A percentile compares a stretch with the other conserved stretches of the same genome.
These are phyloP conservation scores for Neofusicoccum ribis DNA, from an alignment of 2,329 filamentous ascomycete genomes.

Conservation along the genomic window DNA sequence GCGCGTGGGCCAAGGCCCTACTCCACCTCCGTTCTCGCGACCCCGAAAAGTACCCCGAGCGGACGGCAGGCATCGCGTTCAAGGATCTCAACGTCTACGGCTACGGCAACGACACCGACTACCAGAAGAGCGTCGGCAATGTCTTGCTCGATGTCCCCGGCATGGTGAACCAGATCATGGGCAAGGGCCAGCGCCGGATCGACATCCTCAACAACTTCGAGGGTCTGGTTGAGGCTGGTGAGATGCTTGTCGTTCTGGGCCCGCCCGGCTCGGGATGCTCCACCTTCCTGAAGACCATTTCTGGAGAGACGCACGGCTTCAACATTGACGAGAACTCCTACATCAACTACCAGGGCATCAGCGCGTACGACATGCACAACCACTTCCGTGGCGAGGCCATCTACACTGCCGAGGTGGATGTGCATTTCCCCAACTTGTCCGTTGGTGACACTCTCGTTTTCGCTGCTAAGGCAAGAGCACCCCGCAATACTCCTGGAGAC, in stretches of 20 bases:
- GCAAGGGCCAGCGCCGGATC: constrained; percentile 43
- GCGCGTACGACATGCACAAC: constrained; percentile 71
- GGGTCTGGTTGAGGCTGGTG: constrained; percentile 65
- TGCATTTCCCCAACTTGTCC: constrained; percentile 72
- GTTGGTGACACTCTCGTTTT: constrained; percentile 78
- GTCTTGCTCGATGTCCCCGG: constrained; percentile 45
- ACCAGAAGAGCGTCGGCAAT: constrained; percentile 53
- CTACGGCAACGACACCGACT: constrained; percentile 51
- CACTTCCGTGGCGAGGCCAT: constrained; percentile 78
- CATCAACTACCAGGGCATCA: constrained; percentile 77
- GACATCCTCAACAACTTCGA: constrained; percentile 69
- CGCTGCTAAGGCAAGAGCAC: constrained; percentile 68
- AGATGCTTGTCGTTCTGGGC: constrained; percentile 72
- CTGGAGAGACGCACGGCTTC: constrained; percentile 79
- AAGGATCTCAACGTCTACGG: constrained; percentile 50
- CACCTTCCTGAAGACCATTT: constrained; percentile 78
- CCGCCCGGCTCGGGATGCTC: constrained; percentile 70
- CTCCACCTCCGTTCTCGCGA: constrained; percentile 48
- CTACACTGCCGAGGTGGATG: constrained; percentile 80
- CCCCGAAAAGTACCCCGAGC: constrained; percentile 40
- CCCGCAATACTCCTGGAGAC: constrained; percentile 59
- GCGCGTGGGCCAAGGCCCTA: constrained; percentile 52
- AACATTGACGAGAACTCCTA: constrained; percentile 68
- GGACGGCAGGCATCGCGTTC: constrained; percentile 51
- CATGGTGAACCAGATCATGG: constrained; percentile 36